These are phyloP conservation scores for Serendipita sp. DNA, from an alignment of 768 basidiomycete species.

Conservation along the genomic window DNA sequence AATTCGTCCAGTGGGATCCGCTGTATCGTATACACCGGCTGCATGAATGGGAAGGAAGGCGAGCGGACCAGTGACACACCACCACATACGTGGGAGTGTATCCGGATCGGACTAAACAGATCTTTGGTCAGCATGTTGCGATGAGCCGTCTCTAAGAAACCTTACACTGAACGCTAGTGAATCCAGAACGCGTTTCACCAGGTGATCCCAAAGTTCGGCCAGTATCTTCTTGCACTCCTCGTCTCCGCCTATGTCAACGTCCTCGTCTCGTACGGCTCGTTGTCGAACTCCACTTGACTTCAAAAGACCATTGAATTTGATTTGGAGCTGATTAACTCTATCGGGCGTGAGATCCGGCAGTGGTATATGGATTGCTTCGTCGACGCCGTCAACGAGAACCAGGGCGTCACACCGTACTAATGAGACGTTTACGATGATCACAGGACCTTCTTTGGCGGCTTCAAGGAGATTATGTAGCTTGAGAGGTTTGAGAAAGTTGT, in stretches of 20 bases:
- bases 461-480: not conserved
- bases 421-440: not conserved
- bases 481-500: not conserved
- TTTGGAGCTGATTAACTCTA: too few relatives aligned
- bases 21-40: not conserved
- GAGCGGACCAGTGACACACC: not conserved
- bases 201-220: not conserved
- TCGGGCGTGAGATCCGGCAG: too few relatives aligned
- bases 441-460: not conserved
- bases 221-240: not conserved
- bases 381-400: not conserved
- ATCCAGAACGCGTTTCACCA: not conserved
- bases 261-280: too few relatives aligned
- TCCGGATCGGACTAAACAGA: not conserved
- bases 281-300: too few relatives aligned
- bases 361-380: too few relatives aligned
- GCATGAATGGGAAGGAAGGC: not conserved
- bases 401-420: not conserved
- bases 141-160: not conserved
- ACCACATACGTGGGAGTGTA: not conserved
- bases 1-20: not conserved
- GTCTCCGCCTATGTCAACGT: too few relatives aligned
- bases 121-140: not conserved
- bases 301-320: too few relatives aligned
- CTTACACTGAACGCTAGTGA: not conserved